These are phyloP conservation scores for Gynandropsis gynandra DNA, from an alignment of 345 rosid species.

Conservation along the genomic window DNA sequence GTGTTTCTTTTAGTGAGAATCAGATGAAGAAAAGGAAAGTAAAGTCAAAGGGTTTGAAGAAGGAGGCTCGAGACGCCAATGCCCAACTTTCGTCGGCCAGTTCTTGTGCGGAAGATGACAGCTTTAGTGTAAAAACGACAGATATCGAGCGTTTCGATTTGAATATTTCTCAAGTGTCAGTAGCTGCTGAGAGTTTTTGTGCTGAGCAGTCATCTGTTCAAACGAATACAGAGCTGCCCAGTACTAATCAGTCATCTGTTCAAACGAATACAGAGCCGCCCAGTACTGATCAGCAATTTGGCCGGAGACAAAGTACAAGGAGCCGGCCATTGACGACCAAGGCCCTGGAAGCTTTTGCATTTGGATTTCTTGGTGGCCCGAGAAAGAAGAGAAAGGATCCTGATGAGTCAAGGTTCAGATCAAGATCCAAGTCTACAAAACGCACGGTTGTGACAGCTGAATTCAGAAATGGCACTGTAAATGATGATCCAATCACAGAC, in stretches of 20 bases:
- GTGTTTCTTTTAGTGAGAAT: slow-evolving; percentile 17
- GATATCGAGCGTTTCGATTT: slow-evolving; percentile 39
- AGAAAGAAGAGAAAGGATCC: slow-evolving; percentile 39
- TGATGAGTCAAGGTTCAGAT: slow-evolving; percentile 26
- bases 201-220: slow-evolving; percentile 25
- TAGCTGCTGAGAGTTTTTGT: slow-evolving; percentile 30
- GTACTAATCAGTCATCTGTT: slow-evolving; percentile 22
- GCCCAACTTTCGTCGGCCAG: slow-evolving; percentile 32
- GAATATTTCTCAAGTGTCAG: slow-evolving; percentile 40
- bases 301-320: slow-evolving; percentile 48
- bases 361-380: slow-evolving; percentile 39
- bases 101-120: slow-evolving; percentile 31
- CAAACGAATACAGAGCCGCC: slow-evolving; percentile 23
- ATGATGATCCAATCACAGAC: slow-evolving; percentile 24
- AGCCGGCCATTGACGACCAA: slow-evolving; percentile 45
- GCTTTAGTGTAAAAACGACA: slow-evolving; percentile 30
- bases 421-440: slow-evolving; percentile 32
- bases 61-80: slow-evolving; percentile 24
- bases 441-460: slow-evolving; percentile 23
- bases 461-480: slow-evolving; percentile 26
- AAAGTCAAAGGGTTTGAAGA: slow-evolving; percentile 25
- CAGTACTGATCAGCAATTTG: slow-evolving; percentile 19
- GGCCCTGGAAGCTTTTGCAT: slow-evolving; percentile 58
- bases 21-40: slow-evolving; percentile 28
- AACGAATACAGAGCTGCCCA: slow-evolving; percentile 24